phyloP scores from a whole-genome alignment of 306 rosid species.

The Pterocarpus santalinus region DNA sequence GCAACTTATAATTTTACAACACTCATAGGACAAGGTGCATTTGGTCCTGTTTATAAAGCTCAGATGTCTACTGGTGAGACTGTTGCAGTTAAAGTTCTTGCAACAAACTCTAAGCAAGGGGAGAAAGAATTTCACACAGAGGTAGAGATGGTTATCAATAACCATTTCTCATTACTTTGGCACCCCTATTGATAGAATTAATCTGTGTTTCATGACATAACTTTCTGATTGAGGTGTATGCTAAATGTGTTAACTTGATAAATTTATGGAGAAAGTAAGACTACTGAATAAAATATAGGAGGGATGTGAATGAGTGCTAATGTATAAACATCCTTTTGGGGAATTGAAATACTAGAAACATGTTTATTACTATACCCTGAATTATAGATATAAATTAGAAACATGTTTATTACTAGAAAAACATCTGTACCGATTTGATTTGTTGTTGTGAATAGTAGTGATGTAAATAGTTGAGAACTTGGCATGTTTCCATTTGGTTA shows the following conservation, averaged over 20 bases:
- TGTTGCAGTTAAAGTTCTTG: conserved; percentile 97
- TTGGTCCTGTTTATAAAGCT: conserved; percentile 98
- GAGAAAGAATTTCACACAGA: conserved; percentile 97
- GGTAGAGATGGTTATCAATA: conserved; percentile 56
- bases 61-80: conserved; percentile 93
- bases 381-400: not conserved
- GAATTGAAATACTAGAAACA: not conserved
- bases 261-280: not conserved
- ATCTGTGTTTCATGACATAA: conserved; percentile 9
- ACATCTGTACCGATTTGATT: too few species aligned
- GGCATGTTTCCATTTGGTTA: too few species aligned
- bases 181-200: not conserved
- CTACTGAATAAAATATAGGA: conserved; percentile 18
- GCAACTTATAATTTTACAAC: conserved; percentile 95
- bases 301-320: not conserved
- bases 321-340: not conserved
- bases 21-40: conserved; percentile 95
- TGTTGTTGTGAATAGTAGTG: too few species aligned
- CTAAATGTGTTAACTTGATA: not conserved
- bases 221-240: conserved; percentile 7
- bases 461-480: too few species aligned
- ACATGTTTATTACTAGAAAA: too few species aligned
- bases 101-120: conserved; percentile 96
- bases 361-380: not conserved
- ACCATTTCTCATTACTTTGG: not conserved